Base-by-base conservation (phyloP, 1,139 yeast species). In the Hyphopichia pseudoburtonii region DNA sequence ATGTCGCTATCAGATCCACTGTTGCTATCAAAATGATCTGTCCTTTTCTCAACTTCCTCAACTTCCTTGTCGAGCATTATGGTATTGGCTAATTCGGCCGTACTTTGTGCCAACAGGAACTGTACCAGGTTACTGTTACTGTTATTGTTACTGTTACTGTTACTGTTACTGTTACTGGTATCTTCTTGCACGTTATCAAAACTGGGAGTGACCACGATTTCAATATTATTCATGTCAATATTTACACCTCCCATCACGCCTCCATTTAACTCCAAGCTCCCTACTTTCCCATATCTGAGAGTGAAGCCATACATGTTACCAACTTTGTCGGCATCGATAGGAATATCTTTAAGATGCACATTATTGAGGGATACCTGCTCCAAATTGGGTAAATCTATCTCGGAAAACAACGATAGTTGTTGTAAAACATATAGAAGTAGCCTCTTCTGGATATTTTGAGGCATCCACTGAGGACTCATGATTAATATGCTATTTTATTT, bases 351-450 rank as follows among this genome's bases (percentile, higher is more conserved):
- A 17, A 88, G 69, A 1, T 76, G 60, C 28, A 71, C 66, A 46
- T 70, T 56, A 75, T 76, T 60, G 30, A 86, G 61, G 5, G 94
- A 82, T 1, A 89, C 90, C 53, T 71, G 73, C 43, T 87, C 94
- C 39, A 89, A 62, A 54, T 88, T 85, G 14, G 89, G 85, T 24
- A 86, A 66, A 55, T 88, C 94, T 19, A 88, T 75, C 52, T 86
- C 87, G 2, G 95, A 83, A 55, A 89, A 86, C 29, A 89, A 62
- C n/a, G 90, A 80, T 29, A 89, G 74, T 57, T 87, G 94, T 54
- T 85, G 88, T 17, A 89, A 73, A 4, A 88, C 80, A 60, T 87
- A 88, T 35, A 85, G 76, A 35, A 89, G 75, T 34, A 89, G 76
- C 51, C 95, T 70, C 60, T 86, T 85, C 54, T 88, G 96, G 32